Evolutionary conservation across 1,139 yeast genomes (phyloP), one percentile per base, ranked within the genome.

Genomic region (Protomyces gravidus): DNA sequence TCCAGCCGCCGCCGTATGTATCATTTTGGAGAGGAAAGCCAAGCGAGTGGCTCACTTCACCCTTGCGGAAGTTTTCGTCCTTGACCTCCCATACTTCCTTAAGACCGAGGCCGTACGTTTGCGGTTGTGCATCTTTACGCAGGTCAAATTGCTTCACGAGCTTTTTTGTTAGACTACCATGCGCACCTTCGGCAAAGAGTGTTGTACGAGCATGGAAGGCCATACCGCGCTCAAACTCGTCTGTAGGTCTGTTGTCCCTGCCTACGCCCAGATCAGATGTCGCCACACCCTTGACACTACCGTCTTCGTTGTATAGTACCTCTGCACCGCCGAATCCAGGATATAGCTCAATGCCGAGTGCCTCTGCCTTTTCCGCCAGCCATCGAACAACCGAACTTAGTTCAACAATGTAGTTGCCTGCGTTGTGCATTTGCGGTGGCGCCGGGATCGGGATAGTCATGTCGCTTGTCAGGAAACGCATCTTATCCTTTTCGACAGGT

Each of bases 71-170:
- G 64, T 87, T 86, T 59, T 83, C 88, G 11, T 92, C 89, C 40
- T 79, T 77, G n/a, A 92, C 96, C 71, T 90, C 92, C 98, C 98
- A 92, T 5, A 92, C 94, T 72, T 92, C 98, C 72, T 92, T 92
- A 62, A 92, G 80, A 32, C 98, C 98, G 42, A 92, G 72, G 13
- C 98, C 98, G 71, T 92, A 92, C 0, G 97, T 89, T 74, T 92
- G 98, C 3, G 86, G 84, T 63, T 84, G 83, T 33, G 79, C 74
- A 56, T 83, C 79, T 58, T 79, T 78, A 62, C 97, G 79, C 61
- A 92, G 75, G 50, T 83, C 77, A 71, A 74, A 92, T 67, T 84
- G 82, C 60, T 79, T 74, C 61, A 90, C 85, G 0, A 82, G 84
- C 68, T 86, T 81, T 70, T 92, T 90, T 9, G 92, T 78, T 60